Evolutionary conservation across 148 eudicot genomes (phyloP).

Genomic region (Tetragonia tetragonoides): DNA sequence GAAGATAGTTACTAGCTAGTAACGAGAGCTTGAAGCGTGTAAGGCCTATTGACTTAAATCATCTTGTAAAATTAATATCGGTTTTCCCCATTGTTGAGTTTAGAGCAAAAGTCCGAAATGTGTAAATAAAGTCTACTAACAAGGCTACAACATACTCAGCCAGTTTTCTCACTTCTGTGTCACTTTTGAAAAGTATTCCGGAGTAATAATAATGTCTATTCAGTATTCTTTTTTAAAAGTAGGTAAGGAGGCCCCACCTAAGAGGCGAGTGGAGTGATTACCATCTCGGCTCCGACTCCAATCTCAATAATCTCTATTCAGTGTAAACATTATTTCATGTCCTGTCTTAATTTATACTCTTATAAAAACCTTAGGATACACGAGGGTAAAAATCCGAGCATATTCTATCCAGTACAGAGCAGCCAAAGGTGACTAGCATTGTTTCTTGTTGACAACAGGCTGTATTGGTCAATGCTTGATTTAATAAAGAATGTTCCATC

Average conservation of each 20-base stretch:
- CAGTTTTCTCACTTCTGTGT: not conserved
- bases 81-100: not conserved
- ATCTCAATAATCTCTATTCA: no score
- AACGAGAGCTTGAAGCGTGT: constrained; percentile 8
- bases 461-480: constrained; percentile 20
- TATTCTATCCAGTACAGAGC: not conserved
- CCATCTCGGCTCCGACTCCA: no score
- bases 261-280: no score
- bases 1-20: constrained; percentile 76
- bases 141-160: not conserved
- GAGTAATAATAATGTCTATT: not conserved
- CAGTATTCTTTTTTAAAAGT: not conserved
- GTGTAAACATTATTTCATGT: no score
- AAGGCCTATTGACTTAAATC: not conserved
- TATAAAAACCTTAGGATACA: not conserved
- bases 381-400: not conserved
- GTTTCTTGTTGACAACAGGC: not conserved
- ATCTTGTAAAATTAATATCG: not conserved
- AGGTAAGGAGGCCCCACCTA: no score
- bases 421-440: constrained; percentile 22
- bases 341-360: no score
- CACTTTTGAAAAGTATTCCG: not conserved
- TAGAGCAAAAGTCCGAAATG: not conserved
- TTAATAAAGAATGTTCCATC: constrained; percentile 21
- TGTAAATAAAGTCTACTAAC: constrained; percentile 14